phyloP scores from a whole-genome alignment of 192 early-diverging fungal species.

The Mortierella alpina region DNA sequence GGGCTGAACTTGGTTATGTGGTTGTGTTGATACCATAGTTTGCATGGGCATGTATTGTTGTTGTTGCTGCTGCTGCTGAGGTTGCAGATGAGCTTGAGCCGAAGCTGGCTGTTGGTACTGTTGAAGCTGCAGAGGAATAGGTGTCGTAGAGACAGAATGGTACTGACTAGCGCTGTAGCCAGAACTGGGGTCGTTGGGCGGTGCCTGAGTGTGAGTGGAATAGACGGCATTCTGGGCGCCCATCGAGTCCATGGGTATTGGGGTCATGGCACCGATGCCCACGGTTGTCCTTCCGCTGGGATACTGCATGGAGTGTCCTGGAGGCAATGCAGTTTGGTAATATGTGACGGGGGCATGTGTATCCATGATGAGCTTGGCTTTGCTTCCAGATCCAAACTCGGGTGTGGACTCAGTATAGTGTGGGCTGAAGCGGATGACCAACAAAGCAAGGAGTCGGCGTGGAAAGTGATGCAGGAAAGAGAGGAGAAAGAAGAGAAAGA shows the following conservation, averaged over 20 bases:
- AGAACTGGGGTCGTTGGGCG: conserved; percentile 12
- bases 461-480: background rate
- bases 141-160: conserved; percentile 24
- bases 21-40: conserved; percentile 1
- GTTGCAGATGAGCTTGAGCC: conserved; percentile 8
- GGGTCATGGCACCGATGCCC: conserved; percentile 13
- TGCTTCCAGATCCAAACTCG: background rate
- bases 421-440: background rate
- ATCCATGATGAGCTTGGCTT: conserved; percentile 14
- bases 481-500: background rate
- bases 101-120: conserved; percentile 22
- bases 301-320: conserved; percentile 24
- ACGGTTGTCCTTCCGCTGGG: conserved; percentile 11
- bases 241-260: conserved; percentile 25
- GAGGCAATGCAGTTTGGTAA: conserved; percentile 32
- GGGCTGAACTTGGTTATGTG: conserved; percentile 21
- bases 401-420: background rate
- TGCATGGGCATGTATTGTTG: conserved; percentile 39
- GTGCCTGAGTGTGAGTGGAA: background rate
- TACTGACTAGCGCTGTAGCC: conserved; percentile 23
- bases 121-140: conserved; percentile 9
- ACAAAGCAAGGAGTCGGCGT: background rate
- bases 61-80: conserved; percentile 15
- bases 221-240: conserved; percentile 9
- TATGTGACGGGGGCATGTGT: conserved; percentile 28